Evolutionary conservation across 208 protist species (phyloP).

Genomic region (Leishmania mexicana): DNA sequence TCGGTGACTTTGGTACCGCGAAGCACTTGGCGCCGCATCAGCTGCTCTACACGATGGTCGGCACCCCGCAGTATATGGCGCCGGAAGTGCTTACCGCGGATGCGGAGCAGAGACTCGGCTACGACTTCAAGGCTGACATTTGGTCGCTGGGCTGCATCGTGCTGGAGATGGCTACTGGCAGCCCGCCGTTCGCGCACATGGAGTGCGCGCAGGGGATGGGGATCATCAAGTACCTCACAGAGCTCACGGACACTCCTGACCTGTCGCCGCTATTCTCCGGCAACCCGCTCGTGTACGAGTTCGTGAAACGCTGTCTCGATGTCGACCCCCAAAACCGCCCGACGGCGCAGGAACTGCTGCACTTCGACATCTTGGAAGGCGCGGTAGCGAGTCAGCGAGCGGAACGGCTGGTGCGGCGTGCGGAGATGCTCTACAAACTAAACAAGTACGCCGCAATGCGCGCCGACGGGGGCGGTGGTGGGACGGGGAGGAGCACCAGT

Average conservation of each 20-base stretch:
- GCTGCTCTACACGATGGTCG: conserved; percentile 78
- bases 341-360: conserved; percentile 73
- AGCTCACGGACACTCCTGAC: conserved; percentile 78
- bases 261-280: conserved; percentile 67
- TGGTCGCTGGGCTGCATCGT: conserved; percentile 91
- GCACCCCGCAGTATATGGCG: conserved; percentile 94
- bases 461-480: conserved; percentile 23
- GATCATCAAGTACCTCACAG: conserved; percentile 82
- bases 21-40: conserved; percentile 77
- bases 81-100: conserved; percentile 87
- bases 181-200: conserved; percentile 72
- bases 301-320: conserved; percentile 77
- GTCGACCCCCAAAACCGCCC: conserved; percentile 70
- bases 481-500: neutral
- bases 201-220: conserved; percentile 76
- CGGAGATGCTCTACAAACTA: conserved; percentile 77
- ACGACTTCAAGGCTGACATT: conserved; percentile 91
- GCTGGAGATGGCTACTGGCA: conserved; percentile 87
- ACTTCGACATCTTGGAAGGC: conserved; percentile 71
- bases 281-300: conserved; percentile 77
- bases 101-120: conserved; percentile 49
- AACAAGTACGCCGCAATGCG: conserved; percentile 77
- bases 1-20: conserved; percentile 95
- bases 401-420: conserved; percentile 59
- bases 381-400: conserved; percentile 53